phyloP scores from a whole-genome alignment of 306 rosid genomes.

The Sesbania bispinosa region DNA sequence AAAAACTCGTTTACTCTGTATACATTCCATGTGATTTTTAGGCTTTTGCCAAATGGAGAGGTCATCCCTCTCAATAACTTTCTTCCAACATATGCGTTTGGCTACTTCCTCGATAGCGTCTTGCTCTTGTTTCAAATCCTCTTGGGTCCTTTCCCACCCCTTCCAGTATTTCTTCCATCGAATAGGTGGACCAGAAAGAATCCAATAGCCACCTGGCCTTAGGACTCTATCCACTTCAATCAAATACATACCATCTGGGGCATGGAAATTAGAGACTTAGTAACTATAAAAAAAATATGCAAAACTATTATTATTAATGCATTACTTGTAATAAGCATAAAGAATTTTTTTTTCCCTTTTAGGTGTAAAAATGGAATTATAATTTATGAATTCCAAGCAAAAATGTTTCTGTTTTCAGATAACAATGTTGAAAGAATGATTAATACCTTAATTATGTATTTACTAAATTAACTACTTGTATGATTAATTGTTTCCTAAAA shows the following conservation, averaged over 20 bases:
- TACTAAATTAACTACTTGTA: background rate
- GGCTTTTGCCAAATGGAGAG: slow-evolving; percentile 92
- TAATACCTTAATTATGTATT: background rate
- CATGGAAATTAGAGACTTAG: background rate
- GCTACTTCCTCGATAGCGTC: slow-evolving; percentile 73
- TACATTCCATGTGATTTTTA: slow-evolving; percentile 71
- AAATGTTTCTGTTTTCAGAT: background rate
- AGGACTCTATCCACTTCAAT: slow-evolving; percentile 85
- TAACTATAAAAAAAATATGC: background rate
- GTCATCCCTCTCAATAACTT: slow-evolving; percentile 68
- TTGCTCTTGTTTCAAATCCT: slow-evolving; percentile 84
- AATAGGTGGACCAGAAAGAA: slow-evolving; percentile 96
- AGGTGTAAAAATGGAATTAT: background rate
- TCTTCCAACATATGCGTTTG: slow-evolving; percentile 73
- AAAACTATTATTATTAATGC: background rate
- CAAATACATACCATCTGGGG: slow-evolving; percentile 81
- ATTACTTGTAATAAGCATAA: background rate
- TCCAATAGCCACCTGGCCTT: slow-evolving; percentile 97
- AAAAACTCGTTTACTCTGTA: slow-evolving; percentile 40
- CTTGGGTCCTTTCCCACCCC: slow-evolving; percentile 91
- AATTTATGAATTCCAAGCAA: background rate
- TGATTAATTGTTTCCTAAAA: background rate
- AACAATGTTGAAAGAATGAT: background rate
- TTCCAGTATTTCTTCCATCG: slow-evolving; percentile 81
- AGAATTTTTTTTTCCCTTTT: background rate